phyloP scores from a whole-genome alignment of 2,329 filamentous ascomycete genomes.

The Celoporthe dispersa region DNA sequence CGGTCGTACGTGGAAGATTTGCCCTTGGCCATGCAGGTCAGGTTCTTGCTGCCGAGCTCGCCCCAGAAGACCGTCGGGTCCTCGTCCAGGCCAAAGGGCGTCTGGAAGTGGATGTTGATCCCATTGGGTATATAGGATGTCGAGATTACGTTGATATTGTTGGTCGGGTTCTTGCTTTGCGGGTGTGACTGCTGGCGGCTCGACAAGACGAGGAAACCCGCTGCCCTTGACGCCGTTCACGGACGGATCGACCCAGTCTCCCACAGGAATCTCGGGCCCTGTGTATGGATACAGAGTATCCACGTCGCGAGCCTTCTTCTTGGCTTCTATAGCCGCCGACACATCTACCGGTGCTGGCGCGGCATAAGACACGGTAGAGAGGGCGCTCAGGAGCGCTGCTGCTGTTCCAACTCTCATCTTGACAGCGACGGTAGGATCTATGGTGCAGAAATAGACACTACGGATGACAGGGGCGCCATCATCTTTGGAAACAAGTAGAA shows the following conservation, averaged over 20 bases:
- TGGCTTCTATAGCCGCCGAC: neutral
- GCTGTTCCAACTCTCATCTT: slow-evolving; percentile 7
- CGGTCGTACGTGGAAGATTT: slow-evolving; percentile 51
- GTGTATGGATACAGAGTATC: slow-evolving; percentile 52
- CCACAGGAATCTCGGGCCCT: slow-evolving; percentile 52
- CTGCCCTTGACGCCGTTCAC: slow-evolving; percentile 56
- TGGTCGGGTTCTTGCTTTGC: slow-evolving; percentile 46
- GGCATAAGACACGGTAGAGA: slow-evolving; percentile 8
- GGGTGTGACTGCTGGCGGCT: slow-evolving; percentile 54
- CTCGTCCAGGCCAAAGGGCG: slow-evolving; percentile 54
- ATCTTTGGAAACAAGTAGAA: too few relatives aligned
- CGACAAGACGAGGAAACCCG: slow-evolving; percentile 54
- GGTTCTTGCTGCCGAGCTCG: slow-evolving; percentile 34
- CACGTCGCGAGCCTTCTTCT: slow-evolving; percentile 34
- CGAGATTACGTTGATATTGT: slow-evolving; percentile 58
- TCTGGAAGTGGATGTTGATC: slow-evolving; percentile 58
- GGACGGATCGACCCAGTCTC: slow-evolving; percentile 55
- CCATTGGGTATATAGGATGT: slow-evolving; percentile 52
- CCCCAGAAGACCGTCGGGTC: slow-evolving; percentile 51
- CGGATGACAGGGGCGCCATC: too few relatives aligned
- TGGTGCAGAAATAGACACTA: neutral
- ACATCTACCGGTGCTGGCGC: slow-evolving; percentile 18
- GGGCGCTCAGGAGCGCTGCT: slow-evolving; percentile 15
- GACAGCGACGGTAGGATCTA: neutral
- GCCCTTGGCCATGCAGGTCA: slow-evolving; percentile 45